These are phyloP conservation scores for Monascus purpureus DNA, from an alignment of 495 filamentous ascomycete species.

Conservation along the genomic window DNA sequence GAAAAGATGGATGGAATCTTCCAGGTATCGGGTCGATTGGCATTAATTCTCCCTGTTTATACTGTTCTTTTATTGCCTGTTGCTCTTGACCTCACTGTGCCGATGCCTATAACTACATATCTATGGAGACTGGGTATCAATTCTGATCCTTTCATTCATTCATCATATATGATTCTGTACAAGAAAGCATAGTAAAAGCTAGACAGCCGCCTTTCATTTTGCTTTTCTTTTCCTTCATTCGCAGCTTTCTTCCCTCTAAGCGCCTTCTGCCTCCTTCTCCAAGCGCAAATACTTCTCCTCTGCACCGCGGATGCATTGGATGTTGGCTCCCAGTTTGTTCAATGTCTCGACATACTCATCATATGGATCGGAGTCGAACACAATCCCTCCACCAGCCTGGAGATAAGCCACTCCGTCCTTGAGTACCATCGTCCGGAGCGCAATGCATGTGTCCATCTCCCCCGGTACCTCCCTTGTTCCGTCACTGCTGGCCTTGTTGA, in stretches of 20 bases:
- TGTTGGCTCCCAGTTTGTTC: slow-evolving; percentile 86
- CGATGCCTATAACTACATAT: too few species aligned
- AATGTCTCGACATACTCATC: slow-evolving; percentile 96
- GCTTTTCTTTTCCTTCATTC: background rate
- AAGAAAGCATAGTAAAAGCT: background rate
- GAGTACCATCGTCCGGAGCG: slow-evolving; percentile 88
- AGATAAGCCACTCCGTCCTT: slow-evolving; percentile 87
- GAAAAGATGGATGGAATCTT: too few species aligned
- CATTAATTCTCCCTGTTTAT: too few species aligned
- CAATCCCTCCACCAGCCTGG: slow-evolving; percentile 94
- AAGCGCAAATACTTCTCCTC: slow-evolving; percentile 57
- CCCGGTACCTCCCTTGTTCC: slow-evolving; percentile 43
- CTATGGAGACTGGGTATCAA: too few species aligned
- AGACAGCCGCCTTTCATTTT: background rate
- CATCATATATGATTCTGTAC: too few species aligned
- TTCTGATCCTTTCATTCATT: too few species aligned
- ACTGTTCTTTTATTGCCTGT: too few species aligned
- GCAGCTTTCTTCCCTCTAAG: background rate
- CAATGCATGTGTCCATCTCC: slow-evolving; percentile 97
- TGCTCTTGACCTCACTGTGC: too few species aligned
- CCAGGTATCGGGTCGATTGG: too few species aligned
- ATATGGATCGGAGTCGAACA: slow-evolving; percentile 86
- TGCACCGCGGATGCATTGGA: slow-evolving; percentile 70
- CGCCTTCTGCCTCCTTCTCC: slow-evolving; percentile 14
- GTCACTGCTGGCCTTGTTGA: slow-evolving; percentile 23